phyloP scores from a whole-genome alignment of 1,284 basidiomycete genomes.

The Cutaneotrichosporon sp. region DNA sequence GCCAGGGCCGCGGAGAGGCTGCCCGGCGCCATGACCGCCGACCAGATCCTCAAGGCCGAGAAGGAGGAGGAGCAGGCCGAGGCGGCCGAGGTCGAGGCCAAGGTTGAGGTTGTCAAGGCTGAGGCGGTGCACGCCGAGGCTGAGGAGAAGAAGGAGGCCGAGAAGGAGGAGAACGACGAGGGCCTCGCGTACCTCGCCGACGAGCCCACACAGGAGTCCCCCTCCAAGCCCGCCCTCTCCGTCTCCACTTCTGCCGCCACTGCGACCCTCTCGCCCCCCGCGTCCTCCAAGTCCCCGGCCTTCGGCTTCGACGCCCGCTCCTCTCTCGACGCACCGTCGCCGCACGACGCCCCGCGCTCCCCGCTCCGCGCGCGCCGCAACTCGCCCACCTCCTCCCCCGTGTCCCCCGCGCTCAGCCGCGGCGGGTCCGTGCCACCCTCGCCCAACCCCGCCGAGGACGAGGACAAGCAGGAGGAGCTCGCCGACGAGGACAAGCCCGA shows the following conservation, averaged over 20 bases:
- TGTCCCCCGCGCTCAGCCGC: neutral
- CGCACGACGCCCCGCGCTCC: too few relatives aligned
- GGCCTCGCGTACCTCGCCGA: slow-evolving; percentile 4
- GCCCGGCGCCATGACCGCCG: neutral
- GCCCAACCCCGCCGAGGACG: neutral
- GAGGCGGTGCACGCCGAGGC: neutral
- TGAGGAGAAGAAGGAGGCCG: neutral
- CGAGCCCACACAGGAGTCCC: neutral
- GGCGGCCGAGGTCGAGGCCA: neutral
- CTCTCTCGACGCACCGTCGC: neutral
- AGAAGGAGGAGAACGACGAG: neutral
- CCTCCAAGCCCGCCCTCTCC: neutral
- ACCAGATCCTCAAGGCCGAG: neutral
- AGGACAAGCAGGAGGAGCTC: slow-evolving; percentile 1
- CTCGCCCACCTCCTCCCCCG: neutral
- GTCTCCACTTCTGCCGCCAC: neutral
- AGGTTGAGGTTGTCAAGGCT: neutral
- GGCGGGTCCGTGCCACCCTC: neutral
- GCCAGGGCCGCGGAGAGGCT: neutral
- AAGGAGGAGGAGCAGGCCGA: neutral
- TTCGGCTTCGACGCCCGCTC: neutral
- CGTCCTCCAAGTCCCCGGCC: neutral
- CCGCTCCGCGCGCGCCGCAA: neutral
- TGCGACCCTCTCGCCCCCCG: neutral
- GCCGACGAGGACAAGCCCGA: neutral